Base-by-base conservation (phyloP, 2,329 filamentous ascomycete genomes). In the Cladobotryum mycophilum region DNA sequence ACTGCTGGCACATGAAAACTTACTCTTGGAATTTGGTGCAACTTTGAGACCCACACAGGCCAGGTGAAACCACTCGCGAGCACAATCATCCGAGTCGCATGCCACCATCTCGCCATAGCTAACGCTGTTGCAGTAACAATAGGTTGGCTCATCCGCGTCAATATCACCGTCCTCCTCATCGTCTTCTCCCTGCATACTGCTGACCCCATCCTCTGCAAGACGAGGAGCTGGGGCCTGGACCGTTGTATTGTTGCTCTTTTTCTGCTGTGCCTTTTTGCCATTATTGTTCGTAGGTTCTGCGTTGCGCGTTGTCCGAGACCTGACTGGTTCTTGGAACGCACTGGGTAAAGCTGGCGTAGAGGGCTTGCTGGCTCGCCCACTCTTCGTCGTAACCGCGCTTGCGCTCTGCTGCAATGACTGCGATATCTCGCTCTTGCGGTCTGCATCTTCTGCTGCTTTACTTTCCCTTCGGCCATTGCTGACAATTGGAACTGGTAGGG, bases 101-200 rank as follows among this genome's bases (percentile, higher is more conserved):
- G 85, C 88, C 41, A 91, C 86, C 88, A 91, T 91, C 69, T 89
- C 86, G 17, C 88, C 87, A 62, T 89, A 91, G 61, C 86, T 89
- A 49, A 89, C 83, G 44, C 84, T 80, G 59, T 89, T 86, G 66
- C 88, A 90, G 68, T 88, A 88, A 67, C 88, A 89, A 66, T 91
- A 91, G 13, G 82, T 76, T 36, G 83, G 85, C 64, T 91, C 87
- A 56, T 87, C 81, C 4, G 78, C 81, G 54, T 86, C 84, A 36
- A 86, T 82, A 7, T 82, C 81, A 12, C 82, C 84, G 13, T 70
- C 70, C 8, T 70, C 70, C 6, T 68, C 67, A 5, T 70, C 67
- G 13, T 64, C 61, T 6, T 59, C 63, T 15, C 53, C 62, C 46
- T 70, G 70, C 49, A 67, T 66, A 55, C 70, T 74, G 48, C 69